A percentile compares a stretch with the other conserved stretches of the same genome.
Evolutionary conservation across 169 alveolate genomes (phyloP).

Genomic region (Plasmodium gonderi): DNA sequence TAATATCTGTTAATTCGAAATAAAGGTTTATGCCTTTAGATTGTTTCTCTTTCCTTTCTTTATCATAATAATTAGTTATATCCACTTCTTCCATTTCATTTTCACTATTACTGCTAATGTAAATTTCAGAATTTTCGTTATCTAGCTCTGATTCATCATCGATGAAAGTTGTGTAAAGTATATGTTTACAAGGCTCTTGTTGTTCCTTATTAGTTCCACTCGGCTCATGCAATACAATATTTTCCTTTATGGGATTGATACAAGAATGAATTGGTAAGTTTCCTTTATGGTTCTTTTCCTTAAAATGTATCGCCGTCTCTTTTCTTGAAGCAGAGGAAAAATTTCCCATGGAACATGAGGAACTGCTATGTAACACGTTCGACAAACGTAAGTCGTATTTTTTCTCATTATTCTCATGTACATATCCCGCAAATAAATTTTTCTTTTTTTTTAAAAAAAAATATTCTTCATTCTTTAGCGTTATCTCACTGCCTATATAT

Average conservation of each 20-base stretch:
- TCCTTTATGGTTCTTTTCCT: neutral
- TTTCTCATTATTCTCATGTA: conserved; percentile 20
- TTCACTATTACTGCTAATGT: neutral
- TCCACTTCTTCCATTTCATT: neutral
- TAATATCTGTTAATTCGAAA: conserved; percentile 13
- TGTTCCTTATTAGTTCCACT: neutral
- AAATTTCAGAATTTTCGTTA: neutral
- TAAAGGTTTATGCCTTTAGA: conserved; percentile 32
- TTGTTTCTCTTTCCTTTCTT: conserved; percentile 1
- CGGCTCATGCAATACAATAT: neutral
- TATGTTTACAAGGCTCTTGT: neutral
- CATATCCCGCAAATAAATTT: conserved; percentile 10
- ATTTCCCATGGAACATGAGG: neutral
- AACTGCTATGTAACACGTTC: neutral
- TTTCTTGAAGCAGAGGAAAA: neutral
- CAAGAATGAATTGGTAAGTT: too few relatives aligned
- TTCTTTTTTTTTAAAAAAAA: conserved; percentile 30
- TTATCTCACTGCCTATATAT: conserved; percentile 16
- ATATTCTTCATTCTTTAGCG: conserved; percentile 39
- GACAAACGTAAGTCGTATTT: neutral
- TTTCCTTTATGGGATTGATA: too few relatives aligned
- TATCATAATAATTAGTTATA: neutral
- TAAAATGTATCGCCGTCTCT: neutral
- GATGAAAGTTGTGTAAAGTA: neutral
- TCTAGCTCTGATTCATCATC: conserved; percentile 6